Evolutionary conservation across 2,329 filamentous ascomycete species (phyloP).

Genomic region (Apiospora aurea): DNA sequence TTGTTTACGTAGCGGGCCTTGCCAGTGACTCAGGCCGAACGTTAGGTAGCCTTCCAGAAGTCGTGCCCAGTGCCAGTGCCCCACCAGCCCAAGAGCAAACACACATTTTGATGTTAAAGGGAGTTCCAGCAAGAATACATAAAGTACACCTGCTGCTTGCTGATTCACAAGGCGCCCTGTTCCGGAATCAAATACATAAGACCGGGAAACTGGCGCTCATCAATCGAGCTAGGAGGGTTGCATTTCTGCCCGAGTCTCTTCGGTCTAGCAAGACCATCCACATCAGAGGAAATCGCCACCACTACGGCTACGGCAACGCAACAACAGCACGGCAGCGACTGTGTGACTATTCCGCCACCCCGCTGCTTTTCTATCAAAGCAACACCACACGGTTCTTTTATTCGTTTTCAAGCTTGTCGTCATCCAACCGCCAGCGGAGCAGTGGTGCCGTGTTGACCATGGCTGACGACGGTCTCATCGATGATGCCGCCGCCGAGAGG

Average conservation of each 20-base stretch:
- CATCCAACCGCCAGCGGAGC: no score
- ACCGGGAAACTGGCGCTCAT: not conserved
- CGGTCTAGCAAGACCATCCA: slow-evolving; percentile 1
- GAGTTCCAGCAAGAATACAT: not conserved
- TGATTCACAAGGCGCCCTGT: not conserved
- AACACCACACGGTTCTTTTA: not conserved
- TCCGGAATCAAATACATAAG: not conserved
- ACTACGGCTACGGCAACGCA: not conserved
- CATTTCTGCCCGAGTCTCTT: not conserved
- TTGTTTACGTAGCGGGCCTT: not conserved
- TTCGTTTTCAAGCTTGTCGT: not conserved
- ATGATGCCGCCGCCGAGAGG: slow-evolving; percentile 24
- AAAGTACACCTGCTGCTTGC: not conserved
- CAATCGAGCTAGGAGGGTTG: not conserved
- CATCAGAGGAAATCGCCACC: not conserved
- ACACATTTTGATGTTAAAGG: not conserved
- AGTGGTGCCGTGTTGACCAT: not conserved
- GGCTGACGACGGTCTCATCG: not conserved
- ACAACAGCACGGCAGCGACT: not conserved
- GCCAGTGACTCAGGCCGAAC: slow-evolving; percentile 12
- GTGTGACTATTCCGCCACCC: not conserved
- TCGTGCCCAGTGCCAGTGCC: slow-evolving; percentile 1
- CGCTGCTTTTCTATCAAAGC: not conserved
- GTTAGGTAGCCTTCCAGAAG: not conserved
- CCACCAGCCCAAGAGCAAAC: slow-evolving; percentile 10